Percentiles rank a stretch among this genome's conserved stretches.
These are phyloP conservation scores for Caryopteris hybrid DNA, from an alignment of 305 asterid species.

Conservation along the genomic window DNA sequence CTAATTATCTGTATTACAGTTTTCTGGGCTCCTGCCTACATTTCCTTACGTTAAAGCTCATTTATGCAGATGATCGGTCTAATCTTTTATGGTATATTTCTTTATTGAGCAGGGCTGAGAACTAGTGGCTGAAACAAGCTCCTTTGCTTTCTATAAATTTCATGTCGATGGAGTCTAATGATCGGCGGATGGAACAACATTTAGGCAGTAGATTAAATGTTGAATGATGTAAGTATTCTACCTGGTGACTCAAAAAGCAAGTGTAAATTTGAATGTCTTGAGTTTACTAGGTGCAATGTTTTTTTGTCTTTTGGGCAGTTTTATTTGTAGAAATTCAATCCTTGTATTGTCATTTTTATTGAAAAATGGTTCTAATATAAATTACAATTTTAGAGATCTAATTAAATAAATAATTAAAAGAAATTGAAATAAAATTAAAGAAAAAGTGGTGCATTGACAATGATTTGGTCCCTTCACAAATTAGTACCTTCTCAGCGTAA, in stretches of 20 bases:
- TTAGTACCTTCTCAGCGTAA: too few species aligned
- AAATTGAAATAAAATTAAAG: too few species aligned
- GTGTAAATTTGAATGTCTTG: slow-evolving; percentile 47
- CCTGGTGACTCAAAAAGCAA: slow-evolving; percentile 39
- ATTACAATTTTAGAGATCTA: too few species aligned
- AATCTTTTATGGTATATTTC: neutral
- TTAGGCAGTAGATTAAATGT: slow-evolving; percentile 11
- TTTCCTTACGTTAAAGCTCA: neutral
- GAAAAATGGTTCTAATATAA: too few species aligned
- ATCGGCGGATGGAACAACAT: slow-evolving; percentile 3
- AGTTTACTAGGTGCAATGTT: slow-evolving; percentile 29
- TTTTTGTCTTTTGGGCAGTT: neutral
- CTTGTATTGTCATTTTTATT: too few species aligned
- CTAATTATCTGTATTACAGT: too few species aligned
- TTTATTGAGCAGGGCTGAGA: slow-evolving; percentile 33
- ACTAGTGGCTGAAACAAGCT: neutral
- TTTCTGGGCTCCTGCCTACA: too few species aligned
- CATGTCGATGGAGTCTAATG: neutral
- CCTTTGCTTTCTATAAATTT: neutral
- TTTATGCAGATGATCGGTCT: neutral
- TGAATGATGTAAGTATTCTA: neutral
- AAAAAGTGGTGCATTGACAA: slow-evolving; percentile 8
- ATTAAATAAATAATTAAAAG: too few species aligned
- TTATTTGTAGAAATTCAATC: too few species aligned
- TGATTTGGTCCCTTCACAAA: slow-evolving; percentile 20